Evolutionary conservation across 164 flowering plant species (phyloP).

Genomic region (Umbellularia californica): DNA sequence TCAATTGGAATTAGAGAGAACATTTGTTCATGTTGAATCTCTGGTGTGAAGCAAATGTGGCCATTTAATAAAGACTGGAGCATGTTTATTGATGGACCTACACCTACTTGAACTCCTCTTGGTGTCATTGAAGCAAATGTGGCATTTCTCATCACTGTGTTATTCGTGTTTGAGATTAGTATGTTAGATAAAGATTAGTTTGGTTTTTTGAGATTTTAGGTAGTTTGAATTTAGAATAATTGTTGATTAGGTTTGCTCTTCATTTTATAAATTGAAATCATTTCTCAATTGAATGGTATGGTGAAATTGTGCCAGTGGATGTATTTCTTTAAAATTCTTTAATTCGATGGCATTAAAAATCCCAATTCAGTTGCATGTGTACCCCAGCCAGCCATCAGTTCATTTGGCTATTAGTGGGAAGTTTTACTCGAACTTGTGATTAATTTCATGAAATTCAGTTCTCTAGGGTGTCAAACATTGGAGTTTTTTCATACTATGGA

Average conservation of each 20-base stretch:
- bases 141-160: background rate
- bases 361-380: background rate
- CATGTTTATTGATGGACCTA: background rate
- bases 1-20: background rate
- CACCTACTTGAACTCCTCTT: background rate
- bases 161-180: too few relatives aligned
- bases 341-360: background rate
- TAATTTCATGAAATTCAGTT: background rate
- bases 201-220: too few relatives aligned
- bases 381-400: background rate
- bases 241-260: too few relatives aligned
- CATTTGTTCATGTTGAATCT: background rate
- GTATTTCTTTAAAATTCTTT: too few relatives aligned
- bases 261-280: too few relatives aligned
- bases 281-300: too few relatives aligned
- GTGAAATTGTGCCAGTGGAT: too few relatives aligned
- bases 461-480: background rate
- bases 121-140: background rate
- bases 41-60: background rate
- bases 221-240: too few relatives aligned
- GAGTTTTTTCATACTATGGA: background rate
- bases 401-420: background rate
- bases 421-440: too few relatives aligned
- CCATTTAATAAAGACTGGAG: background rate
- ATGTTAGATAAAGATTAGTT: too few relatives aligned